Evolutionary conservation across 306 rosid species (phyloP).

Genomic region (Cicer bijugum): DNA sequence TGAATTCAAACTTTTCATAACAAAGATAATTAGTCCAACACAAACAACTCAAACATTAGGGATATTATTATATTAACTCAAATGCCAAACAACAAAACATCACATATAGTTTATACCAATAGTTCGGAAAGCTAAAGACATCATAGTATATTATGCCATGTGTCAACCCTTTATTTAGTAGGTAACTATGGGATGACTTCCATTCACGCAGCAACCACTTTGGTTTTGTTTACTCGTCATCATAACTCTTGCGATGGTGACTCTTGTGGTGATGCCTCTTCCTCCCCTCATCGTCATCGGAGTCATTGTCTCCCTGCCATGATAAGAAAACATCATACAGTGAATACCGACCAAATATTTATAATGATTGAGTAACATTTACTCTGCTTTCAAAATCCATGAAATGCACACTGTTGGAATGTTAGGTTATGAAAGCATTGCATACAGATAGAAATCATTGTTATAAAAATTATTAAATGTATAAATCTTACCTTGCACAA

Average conservation of each 20-base stretch:
- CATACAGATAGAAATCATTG: neutral
- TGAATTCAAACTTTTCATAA: neutral
- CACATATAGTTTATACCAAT: conserved; percentile 34
- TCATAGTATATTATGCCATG: conserved; percentile 46
- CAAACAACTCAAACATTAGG: conserved; percentile 36
- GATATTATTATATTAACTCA: conserved; percentile 1
- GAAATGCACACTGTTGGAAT: conserved; percentile 2
- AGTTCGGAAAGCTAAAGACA: conserved; percentile 41
- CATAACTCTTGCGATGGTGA: conserved; percentile 66
- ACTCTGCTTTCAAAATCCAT: conserved; percentile 19
- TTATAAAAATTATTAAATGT: neutral
- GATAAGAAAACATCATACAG: conserved; percentile 10
- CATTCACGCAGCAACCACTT: conserved; percentile 20
- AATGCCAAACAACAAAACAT: conserved; percentile 36
- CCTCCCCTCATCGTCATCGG: conserved; percentile 65
- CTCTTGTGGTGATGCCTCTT: conserved; percentile 61
- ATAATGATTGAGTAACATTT: neutral
- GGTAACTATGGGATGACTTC: conserved; percentile 53
- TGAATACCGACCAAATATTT: neutral
- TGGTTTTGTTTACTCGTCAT: conserved; percentile 65
- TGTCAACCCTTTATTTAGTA: conserved; percentile 64
- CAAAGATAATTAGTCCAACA: conserved; percentile 14
- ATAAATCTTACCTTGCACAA: neutral
- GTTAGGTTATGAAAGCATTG: neutral
- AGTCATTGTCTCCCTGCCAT: conserved; percentile 59